phyloP scores from a whole-genome alignment of 2,329 filamentous ascomycete genomes.

The Apiospora phragmitis region DNA sequence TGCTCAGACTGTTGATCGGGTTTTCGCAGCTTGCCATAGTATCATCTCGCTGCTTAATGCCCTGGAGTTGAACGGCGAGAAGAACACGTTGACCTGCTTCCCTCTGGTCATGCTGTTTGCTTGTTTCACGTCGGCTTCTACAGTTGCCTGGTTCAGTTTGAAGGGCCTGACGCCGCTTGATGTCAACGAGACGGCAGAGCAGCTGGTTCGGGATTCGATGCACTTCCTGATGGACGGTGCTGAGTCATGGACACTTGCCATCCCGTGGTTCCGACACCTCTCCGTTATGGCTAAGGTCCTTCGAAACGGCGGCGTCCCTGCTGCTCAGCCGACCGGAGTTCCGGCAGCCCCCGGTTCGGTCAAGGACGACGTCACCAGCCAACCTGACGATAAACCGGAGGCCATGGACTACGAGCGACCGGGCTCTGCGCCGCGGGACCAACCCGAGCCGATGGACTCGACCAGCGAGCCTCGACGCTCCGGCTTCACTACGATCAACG shows the following conservation, averaged over 20 bases:
- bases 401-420: conserved; percentile 59
- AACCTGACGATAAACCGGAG: conserved; percentile 56
- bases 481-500: conserved; percentile 61
- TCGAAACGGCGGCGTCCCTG: conserved; percentile 48
- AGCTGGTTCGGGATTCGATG: conserved; percentile 59
- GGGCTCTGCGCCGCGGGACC: conserved; percentile 34
- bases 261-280: conserved; percentile 60
- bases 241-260: conserved; percentile 60
- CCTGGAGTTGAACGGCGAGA: conserved; percentile 57
- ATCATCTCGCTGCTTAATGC: conserved; percentile 57
- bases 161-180: conserved; percentile 59
- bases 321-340: conserved; percentile 21
- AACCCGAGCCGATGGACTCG: conserved; percentile 38
- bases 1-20: conserved; percentile 52
- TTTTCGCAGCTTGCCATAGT: conserved; percentile 60
- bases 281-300: conserved; percentile 63
- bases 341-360: conserved; percentile 39
- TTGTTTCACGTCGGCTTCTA: conserved; percentile 61
- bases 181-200: conserved; percentile 56
- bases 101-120: conserved; percentile 66
- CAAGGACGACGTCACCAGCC: conserved; percentile 58
- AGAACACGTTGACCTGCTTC: conserved; percentile 60
- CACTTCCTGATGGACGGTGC: conserved; percentile 60
- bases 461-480: conserved; percentile 56
- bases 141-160: conserved; percentile 62